Evolutionary conservation across 768 basidiomycete species (phyloP).

Genomic region (Coprinopsis sp.): DNA sequence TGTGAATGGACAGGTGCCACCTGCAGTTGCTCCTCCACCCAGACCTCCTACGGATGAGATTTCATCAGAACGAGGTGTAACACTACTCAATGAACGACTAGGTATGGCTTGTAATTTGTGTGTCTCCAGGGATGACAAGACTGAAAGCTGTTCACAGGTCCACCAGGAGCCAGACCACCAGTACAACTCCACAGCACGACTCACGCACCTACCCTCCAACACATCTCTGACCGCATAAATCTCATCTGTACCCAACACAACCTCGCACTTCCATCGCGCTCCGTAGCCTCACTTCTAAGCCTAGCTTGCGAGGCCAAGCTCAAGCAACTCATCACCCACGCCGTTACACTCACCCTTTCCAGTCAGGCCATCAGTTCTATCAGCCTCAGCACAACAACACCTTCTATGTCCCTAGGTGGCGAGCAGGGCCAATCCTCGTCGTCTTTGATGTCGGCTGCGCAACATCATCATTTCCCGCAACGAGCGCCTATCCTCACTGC

Average conservation of each 20-base stretch:
- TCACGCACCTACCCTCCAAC: conserved; percentile 67
- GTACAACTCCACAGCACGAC: conserved; percentile 73
- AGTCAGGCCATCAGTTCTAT: conserved; percentile 79
- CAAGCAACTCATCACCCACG: conserved; percentile 79
- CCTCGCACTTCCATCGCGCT: conserved; percentile 52
- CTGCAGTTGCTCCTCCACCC: conserved; percentile 32
- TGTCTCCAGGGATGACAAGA: background rate
- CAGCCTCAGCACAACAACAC: conserved; percentile 27
- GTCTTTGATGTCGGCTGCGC: conserved; percentile 12
- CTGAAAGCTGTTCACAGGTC: conserved; percentile 36
- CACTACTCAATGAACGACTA: conserved; percentile 58
- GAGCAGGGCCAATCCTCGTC: conserved; percentile 15
- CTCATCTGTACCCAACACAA: conserved; percentile 79
- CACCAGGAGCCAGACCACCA: conserved; percentile 65
- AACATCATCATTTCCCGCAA: conserved; percentile 28
- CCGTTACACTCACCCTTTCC: conserved; percentile 68
- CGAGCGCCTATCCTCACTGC: conserved; percentile 51
- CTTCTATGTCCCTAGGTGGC: conserved; percentile 16
- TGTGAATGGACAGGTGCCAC: conserved; percentile 6
- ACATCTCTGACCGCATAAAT: conserved; percentile 75
- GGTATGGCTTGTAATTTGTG: conserved; percentile 37
- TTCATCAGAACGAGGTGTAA: conserved; percentile 61
- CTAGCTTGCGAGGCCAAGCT: conserved; percentile 81
- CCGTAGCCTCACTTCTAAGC: conserved; percentile 65
- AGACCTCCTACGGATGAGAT: conserved; percentile 62